phyloP scores from a whole-genome alignment of 371 early-diverging fungal species.

The Circinella minor region DNA sequence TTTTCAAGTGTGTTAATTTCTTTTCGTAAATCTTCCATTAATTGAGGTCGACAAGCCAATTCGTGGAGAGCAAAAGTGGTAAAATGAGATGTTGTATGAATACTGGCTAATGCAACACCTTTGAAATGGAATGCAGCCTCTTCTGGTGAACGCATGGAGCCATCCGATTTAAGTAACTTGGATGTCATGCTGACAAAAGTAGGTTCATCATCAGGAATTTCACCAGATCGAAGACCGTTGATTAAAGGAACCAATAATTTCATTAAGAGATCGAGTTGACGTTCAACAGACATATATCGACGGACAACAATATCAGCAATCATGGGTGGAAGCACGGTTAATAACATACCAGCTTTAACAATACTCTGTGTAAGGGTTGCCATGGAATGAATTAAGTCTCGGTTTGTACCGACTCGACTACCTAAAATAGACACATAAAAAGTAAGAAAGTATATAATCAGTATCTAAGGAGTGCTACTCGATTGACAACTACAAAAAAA shows the following conservation, averaged over 20 bases:
- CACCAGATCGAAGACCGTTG: slow-evolving; percentile 15
- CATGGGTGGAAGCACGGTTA: slow-evolving; percentile 28
- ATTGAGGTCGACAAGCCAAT: slow-evolving; percentile 33
- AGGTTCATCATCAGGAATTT: slow-evolving; percentile 21
- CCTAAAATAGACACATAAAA: slow-evolving; percentile 38
- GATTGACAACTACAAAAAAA: too few relatives aligned
- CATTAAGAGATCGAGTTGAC: slow-evolving; percentile 41
- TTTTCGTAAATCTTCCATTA: slow-evolving; percentile 27
- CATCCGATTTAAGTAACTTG: slow-evolving; percentile 33
- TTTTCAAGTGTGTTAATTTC: slow-evolving; percentile 24
- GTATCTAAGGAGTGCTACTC: too few relatives aligned
- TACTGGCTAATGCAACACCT: slow-evolving; percentile 42
- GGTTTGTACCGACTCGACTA: slow-evolving; percentile 24
- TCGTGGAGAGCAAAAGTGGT: slow-evolving; percentile 40
- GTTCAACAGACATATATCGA: slow-evolving; percentile 32
- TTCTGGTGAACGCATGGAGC: slow-evolving; percentile 21
- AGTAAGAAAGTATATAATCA: too few relatives aligned
- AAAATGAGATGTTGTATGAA: slow-evolving; percentile 46
- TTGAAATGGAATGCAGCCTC: slow-evolving; percentile 44
- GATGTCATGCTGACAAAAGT: slow-evolving; percentile 35
- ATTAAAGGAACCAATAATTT: slow-evolving; percentile 31
- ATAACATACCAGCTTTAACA: slow-evolving; percentile 30
- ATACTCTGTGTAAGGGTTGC: slow-evolving; percentile 39
- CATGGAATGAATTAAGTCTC: slow-evolving; percentile 32
- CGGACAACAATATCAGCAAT: slow-evolving; percentile 30